Evolutionary conservation across 495 filamentous ascomycete genomes (phyloP).

Genomic region (Daldinia concentrica): DNA sequence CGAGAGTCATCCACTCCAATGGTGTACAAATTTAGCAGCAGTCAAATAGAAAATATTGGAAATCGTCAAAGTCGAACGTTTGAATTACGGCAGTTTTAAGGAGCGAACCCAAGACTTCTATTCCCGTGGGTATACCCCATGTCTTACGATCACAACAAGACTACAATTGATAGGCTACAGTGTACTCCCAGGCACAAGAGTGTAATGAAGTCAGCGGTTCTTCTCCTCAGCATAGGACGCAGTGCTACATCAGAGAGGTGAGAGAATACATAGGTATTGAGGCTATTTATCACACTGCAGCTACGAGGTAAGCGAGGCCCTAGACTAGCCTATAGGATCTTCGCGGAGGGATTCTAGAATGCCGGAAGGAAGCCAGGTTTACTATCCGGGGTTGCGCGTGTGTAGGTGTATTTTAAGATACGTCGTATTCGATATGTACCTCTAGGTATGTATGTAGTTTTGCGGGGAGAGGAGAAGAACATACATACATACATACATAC

Average conservation of each 20-base stretch:
- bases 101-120: not conserved
- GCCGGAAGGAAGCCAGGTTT: slow-evolving; percentile 7
- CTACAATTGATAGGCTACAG: not conserved
- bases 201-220: slow-evolving; percentile 18
- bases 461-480: not conserved
- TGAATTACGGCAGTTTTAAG: not conserved
- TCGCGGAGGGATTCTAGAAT: slow-evolving; percentile 1
- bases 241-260: slow-evolving; percentile 2
- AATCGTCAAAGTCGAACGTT: not conserved
- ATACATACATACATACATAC: too few species aligned
- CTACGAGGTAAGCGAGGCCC: slow-evolving; percentile 17
- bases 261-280: slow-evolving; percentile 14
- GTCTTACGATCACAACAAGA: not conserved
- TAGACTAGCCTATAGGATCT: slow-evolving; percentile 11
- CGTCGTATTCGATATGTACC: not conserved
- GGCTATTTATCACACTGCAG: slow-evolving; percentile 18
- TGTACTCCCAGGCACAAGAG: not conserved
- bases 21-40: slow-evolving; percentile 30
- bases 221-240: not conserved
- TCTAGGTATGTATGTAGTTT: not conserved
- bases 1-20: slow-evolving; percentile 29
- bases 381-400: slow-evolving; percentile 2
- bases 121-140: not conserved
- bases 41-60: slow-evolving; percentile 5
- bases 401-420: slow-evolving; percentile 17